phyloP scores from a whole-genome alignment of 1,139 yeast species.

The Diutina sp. region DNA sequence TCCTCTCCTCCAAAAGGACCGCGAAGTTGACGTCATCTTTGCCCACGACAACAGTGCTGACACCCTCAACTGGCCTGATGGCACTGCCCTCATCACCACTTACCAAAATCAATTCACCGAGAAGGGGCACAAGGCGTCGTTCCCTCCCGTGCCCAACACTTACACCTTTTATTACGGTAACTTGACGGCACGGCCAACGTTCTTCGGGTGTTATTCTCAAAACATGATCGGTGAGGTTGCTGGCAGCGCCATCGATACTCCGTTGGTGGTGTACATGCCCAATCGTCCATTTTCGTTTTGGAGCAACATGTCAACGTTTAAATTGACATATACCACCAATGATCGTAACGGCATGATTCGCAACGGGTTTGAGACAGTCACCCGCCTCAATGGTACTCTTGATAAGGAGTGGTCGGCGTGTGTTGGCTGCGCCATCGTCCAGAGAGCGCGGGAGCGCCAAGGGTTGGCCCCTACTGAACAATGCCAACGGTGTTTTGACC shows the following conservation, averaged over 20 bases:
- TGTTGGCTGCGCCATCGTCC: conserved; percentile 79
- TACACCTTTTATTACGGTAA: conserved; percentile 15
- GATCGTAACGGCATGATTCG: conserved; percentile 19
- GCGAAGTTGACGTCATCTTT: conserved; percentile 65
- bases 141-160: conserved; percentile 5
- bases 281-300: conserved; percentile 18
- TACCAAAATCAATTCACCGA: conserved; percentile 34
- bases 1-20: conserved; percentile 60
- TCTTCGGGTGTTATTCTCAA: conserved; percentile 41
- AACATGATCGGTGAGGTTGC: conserved; percentile 23
- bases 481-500: conserved; percentile 58
- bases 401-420: conserved; percentile 70
- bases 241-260: conserved; percentile 13
- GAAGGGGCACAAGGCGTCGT: conserved; percentile 19
- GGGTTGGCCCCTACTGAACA: conserved; percentile 53
- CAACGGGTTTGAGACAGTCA: conserved; percentile 63
- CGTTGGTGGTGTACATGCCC: conserved; percentile 26
- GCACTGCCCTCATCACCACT: conserved; percentile 50
- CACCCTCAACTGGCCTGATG: conserved; percentile 69
- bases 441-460: conserved; percentile 68
- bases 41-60: conserved; percentile 83
- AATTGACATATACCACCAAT: conserved; percentile 23
- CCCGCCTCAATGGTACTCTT: conserved; percentile 61
- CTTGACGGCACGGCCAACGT: conserved; percentile 27
- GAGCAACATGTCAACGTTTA: conserved; percentile 26